A percentile compares a stretch with the other conserved stretches of the same genome.
phyloP scores from a whole-genome alignment of 2,329 filamentous ascomycete species.

The Aspergillus fructus region DNA sequence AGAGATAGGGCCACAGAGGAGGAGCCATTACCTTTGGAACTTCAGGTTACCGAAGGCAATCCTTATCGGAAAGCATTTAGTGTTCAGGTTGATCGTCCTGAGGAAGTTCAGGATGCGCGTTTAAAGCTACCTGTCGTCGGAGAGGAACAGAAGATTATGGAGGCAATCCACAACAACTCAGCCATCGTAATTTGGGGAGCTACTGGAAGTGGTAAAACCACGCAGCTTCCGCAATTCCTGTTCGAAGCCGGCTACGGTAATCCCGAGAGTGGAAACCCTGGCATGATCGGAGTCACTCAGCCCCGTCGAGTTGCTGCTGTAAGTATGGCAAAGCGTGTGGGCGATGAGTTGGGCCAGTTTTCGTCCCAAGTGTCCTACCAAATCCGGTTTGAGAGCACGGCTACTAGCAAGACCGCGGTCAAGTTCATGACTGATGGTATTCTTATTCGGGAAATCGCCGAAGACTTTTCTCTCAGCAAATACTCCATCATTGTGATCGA shows the following conservation, averaged over 20 bases:
- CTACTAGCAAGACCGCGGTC: constrained; percentile 76
- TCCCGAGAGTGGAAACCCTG: constrained; percentile 73
- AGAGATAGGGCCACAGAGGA: constrained; percentile 34
- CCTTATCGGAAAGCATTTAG: constrained; percentile 70
- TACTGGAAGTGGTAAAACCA: constrained; percentile 96
- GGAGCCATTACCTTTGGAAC: constrained; percentile 40
- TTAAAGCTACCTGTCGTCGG: constrained; percentile 84
- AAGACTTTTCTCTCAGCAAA: constrained; percentile 82
- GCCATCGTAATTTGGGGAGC: constrained; percentile 90
- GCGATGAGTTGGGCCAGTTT: constrained; percentile 76
- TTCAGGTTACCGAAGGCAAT: constrained; percentile 39
- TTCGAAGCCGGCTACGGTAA: constrained; percentile 92
- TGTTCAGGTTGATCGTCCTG: constrained; percentile 67
- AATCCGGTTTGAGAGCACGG: constrained; percentile 89
- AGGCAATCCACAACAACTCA: constrained; percentile 89
- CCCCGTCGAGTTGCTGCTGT: constrained; percentile 92
- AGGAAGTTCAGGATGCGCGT: constrained; percentile 75
- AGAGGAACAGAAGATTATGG: constrained; percentile 97
- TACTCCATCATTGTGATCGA: constrained; percentile 95
- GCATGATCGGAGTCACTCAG: constrained; percentile 93
- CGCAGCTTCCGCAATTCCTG: constrained; percentile 93
- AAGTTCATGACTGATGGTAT: constrained; percentile 99
- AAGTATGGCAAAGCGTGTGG: constrained; percentile 92
- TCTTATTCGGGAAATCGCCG: constrained; percentile 81
- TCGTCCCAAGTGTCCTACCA: constrained; percentile 83